Evolutionary conservation across 768 basidiomycete genomes (phyloP), one percentile per base, ranked within the genome.

Genomic region (Saitozyma podzolica): DNA sequence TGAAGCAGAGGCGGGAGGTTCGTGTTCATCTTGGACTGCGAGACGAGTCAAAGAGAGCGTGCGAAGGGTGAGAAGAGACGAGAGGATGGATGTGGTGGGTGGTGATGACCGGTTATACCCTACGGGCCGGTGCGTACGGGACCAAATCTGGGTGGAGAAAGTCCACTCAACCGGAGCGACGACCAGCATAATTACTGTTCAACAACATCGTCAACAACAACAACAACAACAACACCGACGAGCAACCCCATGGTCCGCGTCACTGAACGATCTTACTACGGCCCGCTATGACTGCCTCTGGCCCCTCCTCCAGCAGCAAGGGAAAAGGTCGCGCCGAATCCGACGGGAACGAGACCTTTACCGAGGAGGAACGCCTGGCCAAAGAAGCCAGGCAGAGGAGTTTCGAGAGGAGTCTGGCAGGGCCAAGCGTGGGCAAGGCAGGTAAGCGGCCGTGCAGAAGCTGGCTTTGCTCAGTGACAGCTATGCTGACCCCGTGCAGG

Each of bases 391-490:
- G 64, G 9, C 42, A 58, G 60, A 39, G 64, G 20, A 69, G 69
- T 20, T 78, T 78, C 60, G 75, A 76, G 66, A 45, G 78, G 43
- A 76, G 75, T 73, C 85, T 95, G 49, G 92, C 92, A 13, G 92
- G 92, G 16, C 90, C 91, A 10, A 92, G 90, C 3, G 89, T 89
- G 5, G 88, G 85, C 50, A 95, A 95, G 83, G 91, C 92, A 51
- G 92, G 92, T 89, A 74, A 71, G 86, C 81, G n/a, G 17, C 4
- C 9, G 20, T 20, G 49, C 17, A 50, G 29, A 40, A 50, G 47
- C 29, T 56, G 37, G 48, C 8, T 59, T 47, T 55, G 19, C 19
- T 60, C 19, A 65, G 88, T 57, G 84, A 91, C 62, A 84, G 88
- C 8, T 85, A 85, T 65, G 89, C 91, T 69, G 89, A 91, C 49